phyloP scores from a whole-genome alignment of 148 eudicot genomes.

The Polygonum aviculare region DNA sequence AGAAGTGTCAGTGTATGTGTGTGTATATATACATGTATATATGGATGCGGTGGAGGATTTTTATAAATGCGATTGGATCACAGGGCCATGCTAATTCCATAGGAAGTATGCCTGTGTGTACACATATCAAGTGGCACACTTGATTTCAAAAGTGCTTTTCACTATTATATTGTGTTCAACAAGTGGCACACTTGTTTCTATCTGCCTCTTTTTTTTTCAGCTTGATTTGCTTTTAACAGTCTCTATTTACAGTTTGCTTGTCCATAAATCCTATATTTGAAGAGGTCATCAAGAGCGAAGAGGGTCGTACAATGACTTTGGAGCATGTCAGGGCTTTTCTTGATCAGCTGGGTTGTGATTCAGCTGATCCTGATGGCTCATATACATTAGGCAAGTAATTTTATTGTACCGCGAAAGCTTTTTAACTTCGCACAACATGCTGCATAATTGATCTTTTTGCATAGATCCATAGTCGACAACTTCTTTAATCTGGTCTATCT shows the following conservation, averaged over 20 bases:
- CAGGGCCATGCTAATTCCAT: too few species aligned
- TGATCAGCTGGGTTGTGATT: conserved; percentile 55
- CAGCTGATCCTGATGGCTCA: conserved; percentile 31
- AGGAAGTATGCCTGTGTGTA: too few species aligned
- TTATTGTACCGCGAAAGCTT: background rate
- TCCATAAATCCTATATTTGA: conserved; percentile 53
- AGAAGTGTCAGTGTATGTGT: background rate
- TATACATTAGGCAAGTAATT: conserved; percentile 7
- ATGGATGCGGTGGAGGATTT: background rate
- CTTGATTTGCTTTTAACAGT: background rate
- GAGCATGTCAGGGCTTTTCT: conserved; percentile 64
- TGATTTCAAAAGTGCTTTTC: background rate
- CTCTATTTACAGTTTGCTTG: conserved; percentile 48
- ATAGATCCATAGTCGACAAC: background rate
- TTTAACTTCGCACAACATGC: background rate
- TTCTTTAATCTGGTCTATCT: background rate
- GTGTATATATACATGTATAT: background rate
- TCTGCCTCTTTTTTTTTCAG: background rate
- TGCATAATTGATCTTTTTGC: background rate
- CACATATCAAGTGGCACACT: background rate
- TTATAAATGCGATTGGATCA: too few species aligned
- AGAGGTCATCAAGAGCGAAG: conserved; percentile 65
- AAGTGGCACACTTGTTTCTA: too few species aligned
- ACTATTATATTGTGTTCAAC: background rate
- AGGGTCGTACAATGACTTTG: conserved; percentile 58